Base-by-base conservation (phyloP, 2,329 filamentous ascomycete species). In the Hymenoscyphus salicellus region DNA sequence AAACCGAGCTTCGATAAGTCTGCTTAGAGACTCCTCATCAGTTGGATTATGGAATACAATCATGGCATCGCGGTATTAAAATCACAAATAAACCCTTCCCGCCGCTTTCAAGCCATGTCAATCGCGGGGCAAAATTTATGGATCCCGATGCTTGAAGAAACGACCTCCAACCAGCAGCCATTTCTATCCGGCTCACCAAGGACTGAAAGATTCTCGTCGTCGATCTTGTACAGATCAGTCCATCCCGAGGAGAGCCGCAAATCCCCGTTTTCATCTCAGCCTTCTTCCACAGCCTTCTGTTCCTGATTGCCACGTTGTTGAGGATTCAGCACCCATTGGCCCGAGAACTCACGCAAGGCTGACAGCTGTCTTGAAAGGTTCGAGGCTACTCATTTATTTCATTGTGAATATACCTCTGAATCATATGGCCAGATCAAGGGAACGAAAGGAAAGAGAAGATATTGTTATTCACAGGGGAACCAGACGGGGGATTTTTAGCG, bases 401-500 rank as follows among this genome's bases (percentile, higher is more conserved):
- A 23, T 23, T 43, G 43, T 23, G 30, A 61, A 38, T 10, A 11
- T 23, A 14, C 23, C 23, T 20, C 20, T 3, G 20, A 62, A 17
- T 26, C 49, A 52, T 41, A 62, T 62, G 61, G 61, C 61, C 23
- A 36, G 61, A 36, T n/a, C 26, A 52, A 38, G 20, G 46, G 23
- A 26, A 14, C 46, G 7, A 52, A 23, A 43, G 41, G n/a, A 23
- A 52, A 52, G 46, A 52, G 20, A 52, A 52, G 46, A 52, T 23
- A 52, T 52, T 5, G 28, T 55, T 55, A 23, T 30, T 55, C 55
- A 26, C 16, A 56, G 36, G 36, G 55, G 33, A 36, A 20, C 11
- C 8, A 11, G 8, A n/a, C 16, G 14, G 11, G 28, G 41, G 10
- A 33, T 65, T 7, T 60, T 60, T 57, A 63, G 55, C 16, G 46